Base-by-base conservation (phyloP, 1,139 yeast genomes). In the Hyphopichia pseudoburtonii region DNA sequence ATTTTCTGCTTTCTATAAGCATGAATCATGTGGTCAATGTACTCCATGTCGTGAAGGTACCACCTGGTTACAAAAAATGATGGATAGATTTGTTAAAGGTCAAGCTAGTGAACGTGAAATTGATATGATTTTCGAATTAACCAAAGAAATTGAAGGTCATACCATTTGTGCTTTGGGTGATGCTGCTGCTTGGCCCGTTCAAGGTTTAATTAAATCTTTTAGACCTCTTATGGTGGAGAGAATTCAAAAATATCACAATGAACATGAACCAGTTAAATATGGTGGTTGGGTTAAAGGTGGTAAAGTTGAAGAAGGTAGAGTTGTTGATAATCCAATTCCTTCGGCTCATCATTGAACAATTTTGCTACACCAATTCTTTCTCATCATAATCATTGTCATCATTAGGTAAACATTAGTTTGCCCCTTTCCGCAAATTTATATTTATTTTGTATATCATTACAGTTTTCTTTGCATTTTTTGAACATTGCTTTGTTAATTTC, bases 11-110 rank as follows among this genome's bases (percentile, higher is more conserved):
- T 86, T 86, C 62, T 87, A 86, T 70, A 85, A 83, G 69, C 95
- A 86, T 64, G 95, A 86, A 72, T 84, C 94, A 9, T 86, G 95
- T 68, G 95, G 95, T 44, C 95, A 86, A 68, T 86, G 95, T 71
- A 86, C 96, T 12, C 96, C 96, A 42, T 87, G 96, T 68, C 82
- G 96, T 64, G 96, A 87, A 69, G 96, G 96, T 44, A 87, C 96
- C 33, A 83, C 95, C 23, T 86, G 92, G 86, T 69, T 86, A 48
- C 72, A 76, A 44, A 83, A 79, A 64, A 82, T 86, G 77, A 86
- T 86, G 95, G 86, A 83, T 57, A 78, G 95, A 58, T 77, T 87
- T 61, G 76, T 70, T 42, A 67, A 64, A 42, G 95, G 95, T 35
- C 92, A 85, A 70, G 95, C 94, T 35, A 73, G 77, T 44, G 80